Evolutionary conservation across 1,284 basidiomycete species (phyloP), one percentile per base, ranked within the genome.

Genomic region (Trichosporon coremiiforme): DNA sequence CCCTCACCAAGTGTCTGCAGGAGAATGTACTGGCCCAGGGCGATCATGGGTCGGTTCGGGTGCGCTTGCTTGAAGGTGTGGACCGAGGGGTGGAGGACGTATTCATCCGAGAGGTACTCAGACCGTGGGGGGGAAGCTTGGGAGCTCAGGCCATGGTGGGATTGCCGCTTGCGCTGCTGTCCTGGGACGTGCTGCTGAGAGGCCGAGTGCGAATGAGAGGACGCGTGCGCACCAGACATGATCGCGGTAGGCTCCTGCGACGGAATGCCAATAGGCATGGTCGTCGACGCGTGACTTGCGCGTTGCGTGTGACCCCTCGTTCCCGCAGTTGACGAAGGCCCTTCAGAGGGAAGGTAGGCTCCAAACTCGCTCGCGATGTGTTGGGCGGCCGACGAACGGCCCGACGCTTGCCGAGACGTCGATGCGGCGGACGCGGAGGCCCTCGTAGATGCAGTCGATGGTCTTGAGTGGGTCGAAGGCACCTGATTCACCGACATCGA

Each of bases 1-100:
- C 97, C 97, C 84, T 99, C 96, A 63, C 97, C 95, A 12, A 98
- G 87, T 0, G 95, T 98, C 83, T 97, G 94, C 12, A 98, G 85
- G 55, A 98, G 87, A n/a, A 98, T 86, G 83, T 98, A 98, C 2
- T 94, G 93, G 0, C 95, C 95, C 77, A 98, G 96, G 81, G 92
- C 93, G 74, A 95, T 92, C 71, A 95, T 94, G 17, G 90, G 89
- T 45, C 94, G 88, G 67, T 90, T 86, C 4, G 94, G 93, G 78
- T 95, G 93, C 0, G 91, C 91, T 1, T 90, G 87, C 20, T 89
- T 89, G 81, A 91, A 95, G n/a, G 91, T 90, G 41, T 91, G 86
- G 0, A 93, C 93, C 10, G 93, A 92, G 0, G 94, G 93, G 80
- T 95, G 93, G 6, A 84, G 76, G 33, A 82, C 80, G 68, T 82